phyloP scores from a whole-genome alignment of 352 stramenopile species.

The Phytophthora sojae region DNA sequence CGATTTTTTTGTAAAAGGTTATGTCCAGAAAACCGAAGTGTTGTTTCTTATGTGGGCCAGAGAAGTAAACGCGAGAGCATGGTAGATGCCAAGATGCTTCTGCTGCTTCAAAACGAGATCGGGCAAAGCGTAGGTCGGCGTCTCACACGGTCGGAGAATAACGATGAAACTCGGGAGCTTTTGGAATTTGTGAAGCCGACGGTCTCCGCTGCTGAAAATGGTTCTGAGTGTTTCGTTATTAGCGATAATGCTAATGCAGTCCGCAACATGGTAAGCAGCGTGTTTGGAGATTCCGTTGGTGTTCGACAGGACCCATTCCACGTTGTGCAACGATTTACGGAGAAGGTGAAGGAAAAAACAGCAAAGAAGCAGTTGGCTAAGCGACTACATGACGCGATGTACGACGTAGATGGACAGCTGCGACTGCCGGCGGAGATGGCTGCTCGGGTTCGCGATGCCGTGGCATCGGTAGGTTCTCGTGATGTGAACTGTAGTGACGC shows the following conservation, averaged over 20 bases:
- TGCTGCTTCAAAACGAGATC: constrained; percentile 11
- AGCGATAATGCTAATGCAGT: background rate
- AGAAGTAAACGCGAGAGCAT: constrained; percentile 3
- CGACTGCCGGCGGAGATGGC: background rate
- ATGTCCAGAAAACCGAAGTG: no score
- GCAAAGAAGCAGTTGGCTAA: background rate
- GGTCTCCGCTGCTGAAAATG: background rate
- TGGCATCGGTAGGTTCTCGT: background rate
- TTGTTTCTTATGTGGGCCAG: no score
- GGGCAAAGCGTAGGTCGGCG: constrained; percentile 4
- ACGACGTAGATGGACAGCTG: background rate
- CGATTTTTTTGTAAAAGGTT: no score
- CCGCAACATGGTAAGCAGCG: background rate
- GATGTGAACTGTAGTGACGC: background rate
- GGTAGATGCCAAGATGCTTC: constrained; percentile 7
- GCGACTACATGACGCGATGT: background rate
- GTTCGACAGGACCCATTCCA: background rate
- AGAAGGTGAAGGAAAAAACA: background rate
- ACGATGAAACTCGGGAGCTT: background rate
- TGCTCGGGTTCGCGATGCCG: background rate
- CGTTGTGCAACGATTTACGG: background rate
- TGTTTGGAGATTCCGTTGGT: background rate
- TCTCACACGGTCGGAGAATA: background rate
- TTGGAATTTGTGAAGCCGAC: background rate
- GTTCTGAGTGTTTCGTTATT: background rate